A percentile compares a stretch with the other conserved stretches of the same genome.
Evolutionary conservation across 2,329 filamentous ascomycete genomes (phyloP).

Genomic region (Talaromyces sp.): DNA sequence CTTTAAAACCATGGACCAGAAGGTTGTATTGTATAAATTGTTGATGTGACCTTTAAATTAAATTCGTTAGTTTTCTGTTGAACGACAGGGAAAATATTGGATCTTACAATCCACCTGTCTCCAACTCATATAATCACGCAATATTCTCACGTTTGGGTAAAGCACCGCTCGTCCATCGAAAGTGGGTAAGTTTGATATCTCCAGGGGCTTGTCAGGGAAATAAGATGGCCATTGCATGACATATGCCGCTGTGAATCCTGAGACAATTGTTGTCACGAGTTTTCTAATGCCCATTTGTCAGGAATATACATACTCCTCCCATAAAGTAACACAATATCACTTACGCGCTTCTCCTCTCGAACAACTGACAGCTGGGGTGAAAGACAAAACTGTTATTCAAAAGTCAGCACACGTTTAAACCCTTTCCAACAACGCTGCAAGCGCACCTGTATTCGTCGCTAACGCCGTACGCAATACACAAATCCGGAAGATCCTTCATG

Average conservation of each 20-base stretch:
- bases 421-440: background rate
- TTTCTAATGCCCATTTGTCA: conserved; percentile 54
- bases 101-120: conserved; percentile 85
- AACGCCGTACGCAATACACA: conserved; percentile 83
- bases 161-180: conserved; percentile 90
- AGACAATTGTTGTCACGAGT: conserved; percentile 82
- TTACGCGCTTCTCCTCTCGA: conserved; percentile 77
- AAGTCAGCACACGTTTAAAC: background rate
- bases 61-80: background rate
- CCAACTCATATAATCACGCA: conserved; percentile 96
- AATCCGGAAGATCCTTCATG: conserved; percentile 75
- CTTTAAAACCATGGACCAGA: conserved; percentile 80
- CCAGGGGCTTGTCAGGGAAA: conserved; percentile 67
- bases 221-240: conserved; percentile 71
- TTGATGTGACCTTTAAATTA: conserved; percentile 75
- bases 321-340: conserved; percentile 12
- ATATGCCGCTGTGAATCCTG: conserved; percentile 90
- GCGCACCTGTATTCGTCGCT: conserved; percentile 76
- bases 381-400: conserved; percentile 67
- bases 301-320: background rate
- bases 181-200: conserved; percentile 66
- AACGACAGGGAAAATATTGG: conserved; percentile 6
- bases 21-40: conserved; percentile 96
- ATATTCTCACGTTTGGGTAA: conserved; percentile 75
- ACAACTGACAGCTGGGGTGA: conserved; percentile 73